These are phyloP conservation scores for Lentinus polychrous DNA, from an alignment of 1,284 basidiomycete genomes.

Conservation along the genomic window DNA sequence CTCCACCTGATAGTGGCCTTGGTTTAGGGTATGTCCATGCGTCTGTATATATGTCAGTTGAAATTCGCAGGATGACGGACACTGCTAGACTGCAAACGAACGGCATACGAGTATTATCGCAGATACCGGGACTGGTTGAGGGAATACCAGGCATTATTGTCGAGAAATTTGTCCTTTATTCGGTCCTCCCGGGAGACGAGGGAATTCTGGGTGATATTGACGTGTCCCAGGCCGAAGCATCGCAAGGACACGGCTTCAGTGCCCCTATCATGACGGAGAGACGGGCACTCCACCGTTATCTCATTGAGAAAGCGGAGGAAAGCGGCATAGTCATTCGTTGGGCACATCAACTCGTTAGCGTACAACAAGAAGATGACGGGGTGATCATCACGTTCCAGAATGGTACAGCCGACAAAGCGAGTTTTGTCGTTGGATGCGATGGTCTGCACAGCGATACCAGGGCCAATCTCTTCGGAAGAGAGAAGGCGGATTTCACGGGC, in stretches of 20 bases:
- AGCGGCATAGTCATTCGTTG: constrained; percentile 32
- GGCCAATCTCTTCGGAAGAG: constrained; percentile 32
- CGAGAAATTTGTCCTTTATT: constrained; percentile 21
- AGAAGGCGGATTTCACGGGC: constrained; percentile 32
- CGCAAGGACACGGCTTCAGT: constrained; percentile 19
- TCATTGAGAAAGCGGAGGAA: constrained; percentile 28
- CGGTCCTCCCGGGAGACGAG: constrained; percentile 26
- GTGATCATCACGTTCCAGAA: constrained; percentile 33
- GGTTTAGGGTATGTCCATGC: constrained; percentile 31
- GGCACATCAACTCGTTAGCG: constrained; percentile 27
- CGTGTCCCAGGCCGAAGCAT: constrained; percentile 13
- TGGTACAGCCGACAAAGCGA: constrained; percentile 29
- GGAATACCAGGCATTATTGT: constrained; percentile 26
- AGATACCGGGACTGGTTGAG: constrained; percentile 31
- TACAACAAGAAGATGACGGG: constrained; percentile 27
- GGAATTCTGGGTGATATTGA: constrained; percentile 25
- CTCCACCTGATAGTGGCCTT: constrained; percentile 26
- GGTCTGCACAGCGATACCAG: constrained; percentile 39
- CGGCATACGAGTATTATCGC: constrained; percentile 31
- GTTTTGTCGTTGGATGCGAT: constrained; percentile 40
- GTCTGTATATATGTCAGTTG: too few relatives aligned
- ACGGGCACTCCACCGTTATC: constrained; percentile 25
- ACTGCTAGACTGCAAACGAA: constrained; percentile 25
- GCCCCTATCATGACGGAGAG: constrained; percentile 27
- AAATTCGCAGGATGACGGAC: too few relatives aligned